A percentile compares a stretch with the other conserved stretches of the same genome.
Evolutionary conservation across 2,329 filamentous ascomycete species (phyloP).

Genomic region (Penicillium digitatum): DNA sequence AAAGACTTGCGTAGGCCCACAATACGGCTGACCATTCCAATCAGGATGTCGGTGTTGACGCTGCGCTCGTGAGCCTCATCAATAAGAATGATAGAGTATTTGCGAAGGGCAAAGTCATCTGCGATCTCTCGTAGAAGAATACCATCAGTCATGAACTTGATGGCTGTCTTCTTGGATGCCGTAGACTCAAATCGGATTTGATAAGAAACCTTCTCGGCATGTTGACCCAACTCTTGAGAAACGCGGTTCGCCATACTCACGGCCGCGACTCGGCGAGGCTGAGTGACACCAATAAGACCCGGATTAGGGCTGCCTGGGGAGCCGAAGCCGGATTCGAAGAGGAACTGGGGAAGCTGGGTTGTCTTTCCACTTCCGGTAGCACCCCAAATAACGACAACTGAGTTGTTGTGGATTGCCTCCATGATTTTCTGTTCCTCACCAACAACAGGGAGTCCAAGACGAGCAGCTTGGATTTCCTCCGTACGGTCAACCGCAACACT

Average conservation of each 20-base stretch:
- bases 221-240: constrained; percentile 73
- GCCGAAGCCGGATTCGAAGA: constrained; percentile 91
- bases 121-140: constrained; percentile 87
- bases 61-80: constrained; percentile 97
- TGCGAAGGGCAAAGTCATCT: constrained; percentile 78
- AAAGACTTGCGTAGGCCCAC: constrained; percentile 77
- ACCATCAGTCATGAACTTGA: constrained; percentile 99
- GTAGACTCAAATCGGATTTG: constrained; percentile 94
- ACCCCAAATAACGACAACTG: constrained; percentile 86
- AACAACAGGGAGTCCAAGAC: constrained; percentile 80
- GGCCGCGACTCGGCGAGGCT: constrained; percentile 88
- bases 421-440: constrained; percentile 96
- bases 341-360: constrained; percentile 92
- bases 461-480: constrained; percentile 70
- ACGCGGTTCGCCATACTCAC: constrained; percentile 97
- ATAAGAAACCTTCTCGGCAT: constrained; percentile 76
- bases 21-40: constrained; percentile 92
- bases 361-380: constrained; percentile 97
- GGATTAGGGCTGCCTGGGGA: constrained; percentile 71
- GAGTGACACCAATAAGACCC: constrained; percentile 91
- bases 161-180: constrained; percentile 71
- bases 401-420: constrained; percentile 92
- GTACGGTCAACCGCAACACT: constrained; percentile 68
- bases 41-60: constrained; percentile 96
- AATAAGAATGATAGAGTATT: constrained; percentile 91